phyloP scores from a whole-genome alignment of 345 rosid genomes.

The Linum trigynum region DNA sequence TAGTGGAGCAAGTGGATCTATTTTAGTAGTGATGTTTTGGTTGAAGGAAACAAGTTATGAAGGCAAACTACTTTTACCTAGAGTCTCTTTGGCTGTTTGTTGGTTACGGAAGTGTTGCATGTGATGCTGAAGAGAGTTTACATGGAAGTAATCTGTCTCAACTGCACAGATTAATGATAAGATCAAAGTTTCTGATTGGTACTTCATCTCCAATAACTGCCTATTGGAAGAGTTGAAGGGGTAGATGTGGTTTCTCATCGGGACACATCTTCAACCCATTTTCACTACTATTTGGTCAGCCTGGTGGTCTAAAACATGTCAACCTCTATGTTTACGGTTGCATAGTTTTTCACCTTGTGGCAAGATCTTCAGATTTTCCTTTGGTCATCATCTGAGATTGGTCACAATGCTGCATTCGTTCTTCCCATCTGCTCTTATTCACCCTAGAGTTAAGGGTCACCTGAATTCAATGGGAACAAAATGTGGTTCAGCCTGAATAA shows the following conservation, averaged over 20 bases:
- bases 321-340: neutral
- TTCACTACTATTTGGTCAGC: neutral
- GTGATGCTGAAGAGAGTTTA: conserved; percentile 1
- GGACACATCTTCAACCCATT: neutral
- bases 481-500: too few relatives aligned
- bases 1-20: neutral
- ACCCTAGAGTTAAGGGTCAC: too few relatives aligned
- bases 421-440: too few relatives aligned
- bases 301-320: conserved; percentile 5
- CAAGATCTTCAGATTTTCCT: neutral
- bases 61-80: conserved; percentile 10
- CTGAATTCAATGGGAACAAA: too few relatives aligned
- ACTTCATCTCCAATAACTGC: neutral
- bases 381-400: conserved; percentile 1
- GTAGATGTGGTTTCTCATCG: conserved; percentile 9
- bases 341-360: neutral
- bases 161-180: neutral
- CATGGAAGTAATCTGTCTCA: neutral
- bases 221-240: conserved; percentile 12
- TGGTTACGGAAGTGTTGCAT: conserved; percentile 10
- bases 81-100: neutral
- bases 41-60: conserved; percentile 1
- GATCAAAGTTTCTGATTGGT: conserved; percentile 7
- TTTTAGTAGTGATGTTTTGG: neutral
- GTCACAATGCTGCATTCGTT: neutral